A percentile compares a stretch with the other conserved stretches of the same genome.
Conservation (phyloP, 2,329 filamentous ascomycete species). For the Calonectria hawksworthii region DNA sequence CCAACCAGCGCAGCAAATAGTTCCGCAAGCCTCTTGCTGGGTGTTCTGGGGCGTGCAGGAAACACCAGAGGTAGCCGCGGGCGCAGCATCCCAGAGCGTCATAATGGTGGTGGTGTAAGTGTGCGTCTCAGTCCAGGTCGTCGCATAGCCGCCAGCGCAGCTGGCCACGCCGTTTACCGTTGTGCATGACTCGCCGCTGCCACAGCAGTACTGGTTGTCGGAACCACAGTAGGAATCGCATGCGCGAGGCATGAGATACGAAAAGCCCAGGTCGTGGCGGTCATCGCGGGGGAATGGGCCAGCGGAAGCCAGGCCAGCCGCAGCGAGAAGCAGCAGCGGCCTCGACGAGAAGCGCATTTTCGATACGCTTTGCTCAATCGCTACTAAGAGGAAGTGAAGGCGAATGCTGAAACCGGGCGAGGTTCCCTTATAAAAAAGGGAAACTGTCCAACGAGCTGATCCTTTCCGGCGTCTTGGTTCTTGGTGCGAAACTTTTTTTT, state of each 20-base stretch:
- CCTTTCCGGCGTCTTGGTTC: constrained; percentile 16
- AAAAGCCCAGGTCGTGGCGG: constrained; percentile 62
- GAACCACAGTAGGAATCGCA: constrained; percentile 69
- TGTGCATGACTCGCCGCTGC: constrained; percentile 62
- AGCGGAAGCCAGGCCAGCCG: constrained; percentile 53
- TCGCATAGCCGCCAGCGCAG: constrained; percentile 64
- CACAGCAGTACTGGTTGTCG: constrained; percentile 70
- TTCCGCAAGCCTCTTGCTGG: constrained; percentile 74
- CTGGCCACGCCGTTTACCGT: constrained; percentile 65
- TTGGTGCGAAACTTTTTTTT: constrained; percentile 15
- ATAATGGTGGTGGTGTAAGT: constrained; percentile 72
- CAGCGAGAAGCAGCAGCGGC: constrained; percentile 56
- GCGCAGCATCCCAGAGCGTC: constrained; percentile 62
- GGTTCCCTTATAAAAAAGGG: not conserved
- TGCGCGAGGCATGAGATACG: constrained; percentile 63
- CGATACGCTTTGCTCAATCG: constrained; percentile 16
- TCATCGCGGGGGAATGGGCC: constrained; percentile 65
- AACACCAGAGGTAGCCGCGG: constrained; percentile 58
- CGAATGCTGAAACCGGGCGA: not conserved
- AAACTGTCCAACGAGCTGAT: not conserved
- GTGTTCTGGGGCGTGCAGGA: constrained; percentile 65
- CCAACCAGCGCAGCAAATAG: constrained; percentile 77
- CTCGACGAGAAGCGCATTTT: constrained; percentile 44
- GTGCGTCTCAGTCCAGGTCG: constrained; percentile 72
- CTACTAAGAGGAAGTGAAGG: not conserved